A percentile compares a stretch with the other conserved stretches of the same genome.
Conservation (phyloP, 73 alveolate genomes). For the Paramecium sonneborni region DNA sequence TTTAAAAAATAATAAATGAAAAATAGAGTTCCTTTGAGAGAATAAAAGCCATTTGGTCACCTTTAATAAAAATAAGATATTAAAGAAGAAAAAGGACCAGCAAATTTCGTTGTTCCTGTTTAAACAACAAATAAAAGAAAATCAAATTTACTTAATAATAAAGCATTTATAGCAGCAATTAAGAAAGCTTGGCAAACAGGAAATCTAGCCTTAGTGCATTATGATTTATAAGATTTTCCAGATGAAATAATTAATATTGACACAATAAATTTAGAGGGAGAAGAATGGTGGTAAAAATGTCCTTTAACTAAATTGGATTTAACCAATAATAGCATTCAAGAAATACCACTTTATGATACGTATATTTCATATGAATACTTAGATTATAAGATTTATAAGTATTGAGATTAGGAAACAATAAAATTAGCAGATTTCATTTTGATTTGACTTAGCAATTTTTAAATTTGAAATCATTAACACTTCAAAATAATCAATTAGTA, state of each 20-base stretch:
- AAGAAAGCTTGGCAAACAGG: conserved; percentile 52
- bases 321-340: neutral
- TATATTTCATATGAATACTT: neutral
- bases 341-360: conserved; percentile 14
- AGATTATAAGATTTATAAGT: neutral
- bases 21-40: conserved; percentile 10
- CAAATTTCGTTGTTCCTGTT: neutral
- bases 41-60: conserved; percentile 33
- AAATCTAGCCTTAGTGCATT: neutral
- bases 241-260: conserved; percentile 15
- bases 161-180: conserved; percentile 2
- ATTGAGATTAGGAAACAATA: neutral
- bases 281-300: conserved; percentile 55
- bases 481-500: neutral
- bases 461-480: conserved; percentile 47
- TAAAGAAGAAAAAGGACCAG: conserved; percentile 26
- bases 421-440: neutral
- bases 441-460: conserved; percentile 1
- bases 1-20: neutral
- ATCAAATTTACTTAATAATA: neutral
- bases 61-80: neutral
- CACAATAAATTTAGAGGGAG: conserved; percentile 9
- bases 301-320: conserved; percentile 33
- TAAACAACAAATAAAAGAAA: neutral
- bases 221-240: neutral